Conservation (phyloP, 2,329 filamentous ascomycete genomes). For the Fusarium armeniacum region DNA sequence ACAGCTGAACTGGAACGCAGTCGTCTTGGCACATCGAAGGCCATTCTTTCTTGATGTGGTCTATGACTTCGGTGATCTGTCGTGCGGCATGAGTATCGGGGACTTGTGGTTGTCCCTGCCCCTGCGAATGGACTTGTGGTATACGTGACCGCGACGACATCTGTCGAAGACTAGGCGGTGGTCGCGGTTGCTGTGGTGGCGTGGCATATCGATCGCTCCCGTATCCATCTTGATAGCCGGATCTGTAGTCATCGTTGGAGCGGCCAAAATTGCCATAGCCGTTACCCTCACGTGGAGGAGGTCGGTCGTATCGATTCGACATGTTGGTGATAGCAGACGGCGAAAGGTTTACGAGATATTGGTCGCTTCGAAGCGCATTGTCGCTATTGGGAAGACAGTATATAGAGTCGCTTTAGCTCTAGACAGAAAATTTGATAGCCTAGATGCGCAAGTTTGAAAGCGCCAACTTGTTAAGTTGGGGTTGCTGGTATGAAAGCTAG, state of each 20-base stretch:
- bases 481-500: constrained; percentile 17
- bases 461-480: background rate
- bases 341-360: constrained; percentile 34
- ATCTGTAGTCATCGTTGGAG: constrained; percentile 62
- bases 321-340: constrained; percentile 55
- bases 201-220: constrained; percentile 60
- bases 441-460: background rate
- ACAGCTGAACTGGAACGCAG: constrained; percentile 92
- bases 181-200: constrained; percentile 52
- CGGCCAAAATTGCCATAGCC: constrained; percentile 62
- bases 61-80: constrained; percentile 75
- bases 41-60: constrained; percentile 91
- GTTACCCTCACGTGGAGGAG: constrained; percentile 58
- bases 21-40: constrained; percentile 89
- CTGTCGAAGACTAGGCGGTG: constrained; percentile 51
- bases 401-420: background rate
- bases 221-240: constrained; percentile 57
- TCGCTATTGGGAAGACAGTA: constrained; percentile 8
- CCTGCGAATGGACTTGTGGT: constrained; percentile 42
- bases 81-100: constrained; percentile 65
- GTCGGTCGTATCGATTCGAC: constrained; percentile 65
- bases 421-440: too few species aligned
- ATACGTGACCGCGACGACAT: constrained; percentile 56
- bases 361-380: constrained; percentile 44
- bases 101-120: constrained; percentile 10